A percentile compares a stretch with the other conserved stretches of the same genome.
phyloP scores from a whole-genome alignment of 2,329 filamentous ascomycete species.

The Penicillium capsulatum region DNA sequence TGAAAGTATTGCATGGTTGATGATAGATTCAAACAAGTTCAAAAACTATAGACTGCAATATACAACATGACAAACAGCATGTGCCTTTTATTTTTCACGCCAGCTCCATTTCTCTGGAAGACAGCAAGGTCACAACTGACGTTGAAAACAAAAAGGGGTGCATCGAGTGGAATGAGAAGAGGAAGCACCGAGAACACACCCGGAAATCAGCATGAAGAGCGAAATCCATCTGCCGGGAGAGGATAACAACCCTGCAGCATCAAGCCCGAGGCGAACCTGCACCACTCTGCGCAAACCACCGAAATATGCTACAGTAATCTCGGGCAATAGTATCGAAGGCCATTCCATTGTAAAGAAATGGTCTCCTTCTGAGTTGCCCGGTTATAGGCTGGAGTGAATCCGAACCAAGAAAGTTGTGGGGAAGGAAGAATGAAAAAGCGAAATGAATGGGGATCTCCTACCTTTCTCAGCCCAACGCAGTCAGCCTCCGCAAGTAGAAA shows the following conservation, averaged over 20 bases:
- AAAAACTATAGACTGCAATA: slow-evolving; percentile 4
- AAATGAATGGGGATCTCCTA: slow-evolving; percentile 23
- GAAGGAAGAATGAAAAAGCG: not conserved
- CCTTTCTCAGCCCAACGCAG: slow-evolving; percentile 48
- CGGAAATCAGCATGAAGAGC: slow-evolving; percentile 15
- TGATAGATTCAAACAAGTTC: too few relatives aligned
- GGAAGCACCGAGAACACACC: slow-evolving; percentile 3
- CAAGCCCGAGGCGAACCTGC: slow-evolving; percentile 2
- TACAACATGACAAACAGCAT: slow-evolving; percentile 16
- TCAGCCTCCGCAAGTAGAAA: slow-evolving; percentile 68
- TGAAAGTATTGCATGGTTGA: too few relatives aligned
- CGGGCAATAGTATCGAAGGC: slow-evolving; percentile 58
- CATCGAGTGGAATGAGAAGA: slow-evolving; percentile 1
- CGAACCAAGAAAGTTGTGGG: too few relatives aligned
- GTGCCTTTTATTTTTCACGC: slow-evolving; percentile 38
- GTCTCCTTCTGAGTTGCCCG: slow-evolving; percentile 56
- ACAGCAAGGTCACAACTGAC: slow-evolving; percentile 9
- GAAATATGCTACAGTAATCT: slow-evolving; percentile 39
- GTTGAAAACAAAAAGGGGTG: slow-evolving; percentile 14
- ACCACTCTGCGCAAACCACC: slow-evolving; percentile 2
- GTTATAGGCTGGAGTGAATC: too few relatives aligned
- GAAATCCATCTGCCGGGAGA: slow-evolving; percentile 38
- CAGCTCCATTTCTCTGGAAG: slow-evolving; percentile 26
- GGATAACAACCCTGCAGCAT: slow-evolving; percentile 29
- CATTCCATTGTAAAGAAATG: slow-evolving; percentile 44